phyloP scores from a whole-genome alignment of 163 green algal species.

The Volvox carteri region DNA sequence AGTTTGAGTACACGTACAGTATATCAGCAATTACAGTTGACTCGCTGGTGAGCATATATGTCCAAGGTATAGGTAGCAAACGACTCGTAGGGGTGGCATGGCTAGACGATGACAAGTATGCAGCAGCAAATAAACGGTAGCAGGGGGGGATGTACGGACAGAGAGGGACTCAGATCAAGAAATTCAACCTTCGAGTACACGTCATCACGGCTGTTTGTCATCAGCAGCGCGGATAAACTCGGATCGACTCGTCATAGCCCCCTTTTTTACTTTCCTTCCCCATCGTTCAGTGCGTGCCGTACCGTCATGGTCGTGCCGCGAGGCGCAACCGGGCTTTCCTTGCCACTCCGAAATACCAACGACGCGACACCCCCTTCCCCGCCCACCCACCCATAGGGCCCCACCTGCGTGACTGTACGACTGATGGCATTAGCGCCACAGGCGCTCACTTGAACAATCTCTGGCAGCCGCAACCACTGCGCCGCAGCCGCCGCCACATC shows the following conservation, averaged over 20 bases:
- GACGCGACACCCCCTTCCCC: background rate
- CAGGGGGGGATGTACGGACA: no score
- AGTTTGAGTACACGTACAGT: no score
- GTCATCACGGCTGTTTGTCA: conserved; percentile 32
- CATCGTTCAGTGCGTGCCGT: no score
- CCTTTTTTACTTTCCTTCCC: background rate
- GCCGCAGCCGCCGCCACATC: conserved; percentile 68
- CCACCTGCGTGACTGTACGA: conserved; percentile 77
- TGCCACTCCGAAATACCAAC: background rate
- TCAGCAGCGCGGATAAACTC: conserved; percentile 58
- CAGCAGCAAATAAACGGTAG: no score
- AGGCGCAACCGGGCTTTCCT: background rate
- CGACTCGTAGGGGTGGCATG: no score
- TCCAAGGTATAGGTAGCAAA: no score
- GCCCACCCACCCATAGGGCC: no score
- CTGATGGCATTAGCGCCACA: conserved; percentile 75
- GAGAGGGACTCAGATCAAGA: conserved; percentile 51
- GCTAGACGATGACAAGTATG: no score
- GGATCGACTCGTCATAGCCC: conserved; percentile 34
- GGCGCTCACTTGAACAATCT: conserved; percentile 50
- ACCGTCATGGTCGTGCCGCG: no score
- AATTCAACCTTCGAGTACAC: conserved; percentile 51
- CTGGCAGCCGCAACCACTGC: conserved; percentile 75
- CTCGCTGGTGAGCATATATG: no score
- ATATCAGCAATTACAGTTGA: no score